Evolutionary conservation across 805 yeast species (phyloP).

Genomic region (Schizosaccharomyces octosporus): DNA sequence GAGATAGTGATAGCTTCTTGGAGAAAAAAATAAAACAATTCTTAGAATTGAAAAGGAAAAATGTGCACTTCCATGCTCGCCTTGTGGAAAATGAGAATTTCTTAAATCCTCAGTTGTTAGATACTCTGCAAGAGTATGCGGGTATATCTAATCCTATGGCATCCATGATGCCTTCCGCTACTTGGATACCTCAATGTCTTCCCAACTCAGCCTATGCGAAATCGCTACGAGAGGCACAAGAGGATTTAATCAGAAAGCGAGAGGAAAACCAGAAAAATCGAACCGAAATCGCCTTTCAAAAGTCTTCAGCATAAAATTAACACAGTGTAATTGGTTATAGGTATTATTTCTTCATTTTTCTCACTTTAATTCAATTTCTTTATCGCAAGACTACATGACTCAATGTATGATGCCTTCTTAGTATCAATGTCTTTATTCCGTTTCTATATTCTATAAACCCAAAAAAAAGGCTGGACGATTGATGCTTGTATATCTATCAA

Average conservation of each 20-base stretch:
- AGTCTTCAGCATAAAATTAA: neutral
- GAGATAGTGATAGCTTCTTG: neutral
- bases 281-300: neutral
- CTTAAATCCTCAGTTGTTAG: neutral
- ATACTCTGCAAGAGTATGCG: neutral
- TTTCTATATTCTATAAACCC: no score
- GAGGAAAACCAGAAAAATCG: neutral
- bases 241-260: neutral
- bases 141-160: neutral
- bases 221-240: neutral
- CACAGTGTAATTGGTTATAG: no score
- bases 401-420: no score
- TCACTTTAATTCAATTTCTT: no score
- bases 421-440: no score
- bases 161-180: neutral
- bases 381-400: no score
- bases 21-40: neutral
- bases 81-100: neutral
- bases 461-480: no score
- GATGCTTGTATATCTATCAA: no score
- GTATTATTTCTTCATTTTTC: no score
- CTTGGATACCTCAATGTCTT: neutral
- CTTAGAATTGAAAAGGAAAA: constrained; percentile 10
- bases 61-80: neutral
- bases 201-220: neutral